A percentile compares a stretch with the other conserved stretches of the same genome.
These are phyloP conservation scores for Abelmoschus esculentus DNA, from an alignment of 345 rosid genomes.

Conservation along the genomic window DNA sequence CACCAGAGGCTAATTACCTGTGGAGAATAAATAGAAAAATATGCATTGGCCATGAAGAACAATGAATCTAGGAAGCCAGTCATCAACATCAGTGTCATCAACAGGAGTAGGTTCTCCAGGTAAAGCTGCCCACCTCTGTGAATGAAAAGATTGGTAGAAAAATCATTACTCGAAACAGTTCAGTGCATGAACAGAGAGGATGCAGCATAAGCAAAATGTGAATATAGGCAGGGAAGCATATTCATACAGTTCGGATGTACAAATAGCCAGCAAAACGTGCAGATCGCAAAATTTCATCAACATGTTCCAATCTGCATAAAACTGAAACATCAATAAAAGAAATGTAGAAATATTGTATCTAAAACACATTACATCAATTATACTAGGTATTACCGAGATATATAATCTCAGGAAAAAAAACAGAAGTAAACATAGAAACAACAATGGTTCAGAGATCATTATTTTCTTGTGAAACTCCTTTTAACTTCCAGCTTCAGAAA, in stretches of 20 bases:
- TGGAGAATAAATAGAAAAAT: constrained; percentile 66
- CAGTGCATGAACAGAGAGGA: neutral
- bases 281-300: constrained; percentile 83
- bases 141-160: constrained; percentile 1
- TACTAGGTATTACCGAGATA: neutral
- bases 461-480: neutral
- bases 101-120: constrained; percentile 92
- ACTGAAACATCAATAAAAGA: neutral
- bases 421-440: neutral
- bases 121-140: constrained; percentile 88
- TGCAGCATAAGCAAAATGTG: constrained; percentile 14
- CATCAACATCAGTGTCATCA: constrained; percentile 90
- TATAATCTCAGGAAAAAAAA: neutral
- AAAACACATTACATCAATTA: neutral
- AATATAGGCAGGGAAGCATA: constrained; percentile 4
- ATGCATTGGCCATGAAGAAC: constrained; percentile 90
- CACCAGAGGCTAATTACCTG: constrained; percentile 40
- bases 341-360: neutral
- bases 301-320: constrained; percentile 69
- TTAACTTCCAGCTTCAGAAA: neutral
- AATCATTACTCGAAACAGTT: neutral
- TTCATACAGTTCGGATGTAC: constrained; percentile 63
- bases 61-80: constrained; percentile 94
- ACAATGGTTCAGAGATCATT: neutral
- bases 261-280: constrained; percentile 85